Percentiles rank a stretch among this genome's conserved stretches.
Conservation (phyloP, 2,329 filamentous ascomycete genomes). For the Alternaria tenuissima region DNA sequence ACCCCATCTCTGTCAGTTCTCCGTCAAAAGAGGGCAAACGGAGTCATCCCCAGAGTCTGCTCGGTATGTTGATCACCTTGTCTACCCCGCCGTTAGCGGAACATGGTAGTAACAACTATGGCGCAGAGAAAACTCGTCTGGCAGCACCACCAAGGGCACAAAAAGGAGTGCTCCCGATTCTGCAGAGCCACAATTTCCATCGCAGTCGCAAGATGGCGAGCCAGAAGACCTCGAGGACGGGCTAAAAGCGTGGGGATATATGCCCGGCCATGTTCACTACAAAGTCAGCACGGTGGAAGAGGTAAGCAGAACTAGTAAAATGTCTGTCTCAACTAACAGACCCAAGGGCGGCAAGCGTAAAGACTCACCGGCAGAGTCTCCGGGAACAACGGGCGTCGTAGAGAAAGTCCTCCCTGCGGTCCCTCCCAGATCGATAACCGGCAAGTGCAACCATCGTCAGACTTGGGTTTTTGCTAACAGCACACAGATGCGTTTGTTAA, state of each 20-base stretch:
- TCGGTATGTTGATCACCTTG: conserved; percentile 24
- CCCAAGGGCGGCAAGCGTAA: conserved; percentile 13
- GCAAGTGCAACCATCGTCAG: conserved; percentile 13
- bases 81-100: conserved; percentile 1
- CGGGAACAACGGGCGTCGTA: conserved; percentile 36
- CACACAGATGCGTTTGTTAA: conserved; percentile 56
- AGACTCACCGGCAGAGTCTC: conserved; percentile 16
- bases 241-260: conserved; percentile 47
- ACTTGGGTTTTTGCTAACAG: conserved; percentile 9
- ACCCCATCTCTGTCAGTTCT: conserved; percentile 59
- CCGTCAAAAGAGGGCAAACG: conserved; percentile 43
- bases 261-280: conserved; percentile 48
- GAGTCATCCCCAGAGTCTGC: conserved; percentile 27
- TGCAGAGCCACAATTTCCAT: conserved; percentile 9
- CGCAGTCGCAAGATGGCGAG: conserved; percentile 12
- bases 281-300: conserved; percentile 32
- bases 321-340: background rate
- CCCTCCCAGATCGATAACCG: conserved; percentile 46
- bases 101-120: conserved; percentile 7
- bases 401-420: conserved; percentile 45
- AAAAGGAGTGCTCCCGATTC: conserved; percentile 32
- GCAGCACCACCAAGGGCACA: conserved; percentile 22
- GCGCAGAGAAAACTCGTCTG: conserved; percentile 23
- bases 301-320: conserved; percentile 8
- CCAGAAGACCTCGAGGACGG: conserved; percentile 34